phyloP scores from a whole-genome alignment of 1,139 yeast species.

The Candida sp. region DNA sequence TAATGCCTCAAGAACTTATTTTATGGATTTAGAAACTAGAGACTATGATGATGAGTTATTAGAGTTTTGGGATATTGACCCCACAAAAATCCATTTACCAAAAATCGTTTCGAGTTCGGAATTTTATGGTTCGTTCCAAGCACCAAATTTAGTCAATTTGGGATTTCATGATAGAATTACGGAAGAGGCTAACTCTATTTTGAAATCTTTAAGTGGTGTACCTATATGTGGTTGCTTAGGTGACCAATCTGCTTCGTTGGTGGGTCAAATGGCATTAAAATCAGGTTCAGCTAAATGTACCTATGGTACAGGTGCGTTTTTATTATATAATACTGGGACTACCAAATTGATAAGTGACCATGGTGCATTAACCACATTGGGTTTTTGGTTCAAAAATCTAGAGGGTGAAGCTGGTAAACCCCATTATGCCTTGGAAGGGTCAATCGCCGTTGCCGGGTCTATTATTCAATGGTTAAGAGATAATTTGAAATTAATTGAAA shows the following conservation, averaged over 20 bases:
- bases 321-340: constrained; percentile 83
- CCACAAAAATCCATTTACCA: constrained; percentile 67
- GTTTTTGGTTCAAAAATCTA: constrained; percentile 80
- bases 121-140: constrained; percentile 66
- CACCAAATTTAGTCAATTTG: constrained; percentile 52
- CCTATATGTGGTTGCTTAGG: constrained; percentile 93
- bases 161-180: constrained; percentile 54
- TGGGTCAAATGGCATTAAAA: constrained; percentile 85
- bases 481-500: constrained; percentile 76
- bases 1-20: constrained; percentile 88
- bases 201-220: constrained; percentile 48
- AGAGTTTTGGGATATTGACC: constrained; percentile 77
- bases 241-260: constrained; percentile 91
- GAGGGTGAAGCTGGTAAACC: constrained; percentile 55
- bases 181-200: constrained; percentile 48
- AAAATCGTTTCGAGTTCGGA: constrained; percentile 80
- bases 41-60: constrained; percentile 77
- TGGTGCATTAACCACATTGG: constrained; percentile 88
- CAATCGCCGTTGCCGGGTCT: constrained; percentile 95
- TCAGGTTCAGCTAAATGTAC: constrained; percentile 93
- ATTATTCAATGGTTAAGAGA: constrained; percentile 95
- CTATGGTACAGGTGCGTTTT: constrained; percentile 96
- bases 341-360: constrained; percentile 62
- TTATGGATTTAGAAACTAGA: constrained; percentile 77
- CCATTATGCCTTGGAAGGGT: constrained; percentile 90